Evolutionary conservation across 1,139 yeast species (phyloP), one percentile per base, ranked within the genome.

Genomic region (Geotrichum citri-aurantii): DNA sequence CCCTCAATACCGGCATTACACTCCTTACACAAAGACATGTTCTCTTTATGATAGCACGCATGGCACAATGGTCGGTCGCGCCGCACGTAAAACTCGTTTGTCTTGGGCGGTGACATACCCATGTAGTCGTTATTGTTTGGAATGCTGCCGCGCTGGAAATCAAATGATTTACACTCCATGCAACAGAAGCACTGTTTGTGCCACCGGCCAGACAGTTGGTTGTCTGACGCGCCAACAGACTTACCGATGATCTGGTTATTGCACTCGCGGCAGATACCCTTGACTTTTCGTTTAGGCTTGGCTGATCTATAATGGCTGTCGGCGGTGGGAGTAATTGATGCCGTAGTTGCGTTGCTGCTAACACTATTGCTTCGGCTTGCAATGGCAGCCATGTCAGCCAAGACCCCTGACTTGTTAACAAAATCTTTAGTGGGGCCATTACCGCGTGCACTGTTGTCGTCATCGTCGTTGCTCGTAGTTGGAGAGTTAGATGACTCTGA

Each of bases 121-220:
- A 87, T 87, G 50, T 71, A 73, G 40, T 11, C 24, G 19, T 56
- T 52, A 26, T 33, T 49, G 14, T 5, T 24, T 5, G 21, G 19
- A 31, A 19, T 24, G 19, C 19, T 23, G 24, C 58, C 62, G 5
- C 33, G 54, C 33, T 56, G 62, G 48, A 64, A 55, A 23, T 65
- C 68, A 33, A 62, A 60, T 1, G 79, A 68, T 5, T 73, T 72
- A 74, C 97, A 90, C n/a, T 75, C 71, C 24, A 79, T 73, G 74
- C 99, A 93, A 23, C 77, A 75, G 75, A 93, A 92, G 71, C 99
- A 93, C 17, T 78, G 75, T 55, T 95, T 79, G 71, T 93, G 99
- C 98, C 98, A 92, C 72, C 91, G 95, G 0, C 99, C 99, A 0
- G 92, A 81, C 49, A 93, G 75, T 66, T 87, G 92, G 24, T 87